These are phyloP conservation scores for Saitoella complicata DNA, from an alignment of 805 yeast genomes.

Conservation along the genomic window DNA sequence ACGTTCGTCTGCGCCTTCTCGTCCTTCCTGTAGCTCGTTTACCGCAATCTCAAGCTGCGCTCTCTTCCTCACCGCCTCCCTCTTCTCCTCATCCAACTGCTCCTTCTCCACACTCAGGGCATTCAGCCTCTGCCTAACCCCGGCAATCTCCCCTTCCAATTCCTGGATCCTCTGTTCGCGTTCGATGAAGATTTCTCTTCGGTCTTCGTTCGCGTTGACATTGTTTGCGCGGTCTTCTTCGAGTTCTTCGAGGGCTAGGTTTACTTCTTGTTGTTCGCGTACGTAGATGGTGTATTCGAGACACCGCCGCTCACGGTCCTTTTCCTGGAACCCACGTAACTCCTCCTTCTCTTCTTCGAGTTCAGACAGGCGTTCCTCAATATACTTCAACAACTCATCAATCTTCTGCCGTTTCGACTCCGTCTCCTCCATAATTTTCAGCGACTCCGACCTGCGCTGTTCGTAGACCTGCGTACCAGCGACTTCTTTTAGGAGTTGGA, in stretches of 20 bases:
- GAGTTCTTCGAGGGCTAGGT: conserved; percentile 40
- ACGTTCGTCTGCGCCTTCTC: conserved; percentile 10
- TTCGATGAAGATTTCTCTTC: conserved; percentile 39
- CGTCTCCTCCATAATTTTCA: conserved; percentile 62
- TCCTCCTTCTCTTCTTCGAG: conserved; percentile 68
- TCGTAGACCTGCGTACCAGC: conserved; percentile 93
- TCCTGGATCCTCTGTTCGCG: conserved; percentile 30
- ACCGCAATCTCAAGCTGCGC: conserved; percentile 22
- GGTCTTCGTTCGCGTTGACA: conserved; percentile 36
- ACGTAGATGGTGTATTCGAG: conserved; percentile 63
- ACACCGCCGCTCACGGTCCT: conserved; percentile 52
- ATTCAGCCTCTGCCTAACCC: conserved; percentile 33
- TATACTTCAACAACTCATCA: conserved; percentile 52
- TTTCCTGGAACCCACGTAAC: conserved; percentile 47
- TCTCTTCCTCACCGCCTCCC: conserved; percentile 27
- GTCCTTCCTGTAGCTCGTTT: conserved; percentile 16
- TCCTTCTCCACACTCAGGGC: conserved; percentile 39
- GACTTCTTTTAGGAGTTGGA: conserved; percentile 68
- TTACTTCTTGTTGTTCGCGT: conserved; percentile 52
- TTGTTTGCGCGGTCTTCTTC: conserved; percentile 41
- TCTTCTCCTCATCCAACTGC: conserved; percentile 34
- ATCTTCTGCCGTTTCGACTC: conserved; percentile 54
- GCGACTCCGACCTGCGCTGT: conserved; percentile 56
- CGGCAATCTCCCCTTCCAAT: conserved; percentile 24
- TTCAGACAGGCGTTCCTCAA: conserved; percentile 53